These are phyloP conservation scores for Calophaca sinica DNA, from an alignment of 306 rosid species.

Conservation along the genomic window DNA sequence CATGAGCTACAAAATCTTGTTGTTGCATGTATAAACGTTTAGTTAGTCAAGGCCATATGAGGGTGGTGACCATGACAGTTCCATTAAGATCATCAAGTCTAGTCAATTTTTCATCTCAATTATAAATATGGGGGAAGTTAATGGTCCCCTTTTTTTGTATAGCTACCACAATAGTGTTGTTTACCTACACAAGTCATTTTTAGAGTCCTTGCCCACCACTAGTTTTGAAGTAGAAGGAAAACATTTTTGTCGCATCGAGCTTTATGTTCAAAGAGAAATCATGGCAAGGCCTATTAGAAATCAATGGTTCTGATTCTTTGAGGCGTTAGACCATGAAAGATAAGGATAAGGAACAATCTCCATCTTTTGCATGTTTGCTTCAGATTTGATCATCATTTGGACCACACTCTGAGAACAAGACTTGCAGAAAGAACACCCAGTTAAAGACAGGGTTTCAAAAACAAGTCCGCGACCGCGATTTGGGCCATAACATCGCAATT, in stretches of 20 bases:
- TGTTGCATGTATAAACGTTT: slow-evolving; percentile 40
- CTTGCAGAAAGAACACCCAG: slow-evolving; percentile 32
- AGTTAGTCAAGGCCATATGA: slow-evolving; percentile 40
- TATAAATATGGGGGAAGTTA: slow-evolving; percentile 7
- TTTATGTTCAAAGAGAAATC: slow-evolving; percentile 34
- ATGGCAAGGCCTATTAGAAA: slow-evolving; percentile 35
- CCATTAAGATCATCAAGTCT: slow-evolving; percentile 43
- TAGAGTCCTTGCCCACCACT: slow-evolving; percentile 44
- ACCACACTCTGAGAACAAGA: slow-evolving; percentile 40
- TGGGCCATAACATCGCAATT: too few species aligned
- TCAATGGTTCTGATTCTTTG: slow-evolving; percentile 39
- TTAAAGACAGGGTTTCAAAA: neutral
- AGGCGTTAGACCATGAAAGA: slow-evolving; percentile 34
- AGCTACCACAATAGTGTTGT: slow-evolving; percentile 36
- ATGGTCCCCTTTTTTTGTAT: slow-evolving; percentile 38
- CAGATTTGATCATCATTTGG: slow-evolving; percentile 40
- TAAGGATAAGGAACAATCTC: slow-evolving; percentile 46
- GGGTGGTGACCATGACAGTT: slow-evolving; percentile 54
- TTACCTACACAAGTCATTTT: slow-evolving; percentile 15
- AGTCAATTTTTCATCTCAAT: slow-evolving; percentile 49
- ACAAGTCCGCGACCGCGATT: too few species aligned
- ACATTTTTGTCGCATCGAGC: slow-evolving; percentile 25
- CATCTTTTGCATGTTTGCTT: slow-evolving; percentile 36
- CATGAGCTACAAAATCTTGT: slow-evolving; percentile 38
- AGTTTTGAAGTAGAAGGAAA: slow-evolving; percentile 45